phyloP scores from a whole-genome alignment of 164 flowering plant genomes.

The Berberis vulgaris region DNA sequence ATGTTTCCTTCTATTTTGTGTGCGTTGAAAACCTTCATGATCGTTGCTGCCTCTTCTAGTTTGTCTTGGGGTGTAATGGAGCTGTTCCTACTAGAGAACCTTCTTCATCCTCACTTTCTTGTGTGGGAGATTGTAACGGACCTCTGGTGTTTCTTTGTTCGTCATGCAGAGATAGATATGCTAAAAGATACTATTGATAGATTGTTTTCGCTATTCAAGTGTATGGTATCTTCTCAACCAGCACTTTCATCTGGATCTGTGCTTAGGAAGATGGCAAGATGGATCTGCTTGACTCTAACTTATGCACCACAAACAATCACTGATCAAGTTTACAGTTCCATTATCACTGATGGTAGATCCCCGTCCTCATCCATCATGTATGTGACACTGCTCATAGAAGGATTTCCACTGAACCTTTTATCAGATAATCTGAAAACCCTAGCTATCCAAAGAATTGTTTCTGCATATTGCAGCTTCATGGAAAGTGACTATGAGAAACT shows the following conservation, averaged over 20 bases:
- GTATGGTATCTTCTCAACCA: constrained; percentile 32
- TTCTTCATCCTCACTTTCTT: constrained; percentile 81
- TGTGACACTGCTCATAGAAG: constrained; percentile 69
- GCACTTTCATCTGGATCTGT: constrained; percentile 30
- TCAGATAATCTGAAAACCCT: constrained; percentile 39
- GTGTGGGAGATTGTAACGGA: constrained; percentile 70
- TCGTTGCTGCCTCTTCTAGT: constrained; percentile 35
- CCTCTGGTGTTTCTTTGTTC: constrained; percentile 73
- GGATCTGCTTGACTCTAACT: constrained; percentile 41
- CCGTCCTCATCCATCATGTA: constrained; percentile 30
- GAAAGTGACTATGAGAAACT: constrained; percentile 33
- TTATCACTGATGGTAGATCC: constrained; percentile 27
- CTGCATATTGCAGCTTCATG: constrained; percentile 41
- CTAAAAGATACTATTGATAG: constrained; percentile 39
- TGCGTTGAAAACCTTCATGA: constrained; percentile 62
- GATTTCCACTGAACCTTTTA: constrained; percentile 58
- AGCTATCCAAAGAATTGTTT: constrained; percentile 37
- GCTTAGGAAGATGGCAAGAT: constrained; percentile 67
- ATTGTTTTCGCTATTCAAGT: constrained; percentile 42
- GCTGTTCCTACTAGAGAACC: constrained; percentile 59
- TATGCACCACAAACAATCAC: constrained; percentile 32
- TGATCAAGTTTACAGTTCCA: constrained; percentile 38
- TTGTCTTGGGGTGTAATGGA: constrained; percentile 48
- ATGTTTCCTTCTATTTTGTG: constrained; percentile 42
- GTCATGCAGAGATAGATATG: constrained; percentile 51